These are phyloP conservation scores for Nitzschia sp. DNA, from an alignment of 108 stramenopile genomes.

Conservation along the genomic window DNA sequence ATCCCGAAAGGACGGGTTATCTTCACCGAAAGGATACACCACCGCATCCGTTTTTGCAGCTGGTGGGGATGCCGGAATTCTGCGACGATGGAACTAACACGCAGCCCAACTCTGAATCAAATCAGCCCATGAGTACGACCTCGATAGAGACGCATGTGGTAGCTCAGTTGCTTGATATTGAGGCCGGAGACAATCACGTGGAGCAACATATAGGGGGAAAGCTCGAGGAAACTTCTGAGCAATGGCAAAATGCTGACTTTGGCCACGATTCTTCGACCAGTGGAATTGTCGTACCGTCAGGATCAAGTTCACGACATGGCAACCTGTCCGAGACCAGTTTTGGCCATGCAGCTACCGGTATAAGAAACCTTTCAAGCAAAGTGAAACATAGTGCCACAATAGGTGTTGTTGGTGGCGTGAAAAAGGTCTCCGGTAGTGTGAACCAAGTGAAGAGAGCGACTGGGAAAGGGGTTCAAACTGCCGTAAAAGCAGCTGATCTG, in stretches of 20 bases:
- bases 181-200: background rate
- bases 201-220: no score
- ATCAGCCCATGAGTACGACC: background rate
- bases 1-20: background rate
- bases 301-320: no score
- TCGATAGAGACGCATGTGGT: background rate
- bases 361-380: background rate
- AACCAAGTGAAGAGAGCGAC: constrained; percentile 13
- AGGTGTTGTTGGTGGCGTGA: background rate
- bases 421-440: background rate
- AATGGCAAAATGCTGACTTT: background rate
- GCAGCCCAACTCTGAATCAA: background rate
- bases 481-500: constrained; percentile 1
- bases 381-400: background rate
- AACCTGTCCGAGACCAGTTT: background rate
- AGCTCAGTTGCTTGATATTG: background rate
- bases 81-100: background rate
- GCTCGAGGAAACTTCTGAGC: background rate
- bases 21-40: background rate
- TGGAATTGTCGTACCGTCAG: background rate
- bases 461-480: background rate
- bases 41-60: background rate
- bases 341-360: no score
- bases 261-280: background rate
- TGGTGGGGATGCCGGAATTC: background rate